These are phyloP conservation scores for Flaveria ramosissima DNA, from an alignment of 129 eudicot species.

Conservation along the genomic window DNA sequence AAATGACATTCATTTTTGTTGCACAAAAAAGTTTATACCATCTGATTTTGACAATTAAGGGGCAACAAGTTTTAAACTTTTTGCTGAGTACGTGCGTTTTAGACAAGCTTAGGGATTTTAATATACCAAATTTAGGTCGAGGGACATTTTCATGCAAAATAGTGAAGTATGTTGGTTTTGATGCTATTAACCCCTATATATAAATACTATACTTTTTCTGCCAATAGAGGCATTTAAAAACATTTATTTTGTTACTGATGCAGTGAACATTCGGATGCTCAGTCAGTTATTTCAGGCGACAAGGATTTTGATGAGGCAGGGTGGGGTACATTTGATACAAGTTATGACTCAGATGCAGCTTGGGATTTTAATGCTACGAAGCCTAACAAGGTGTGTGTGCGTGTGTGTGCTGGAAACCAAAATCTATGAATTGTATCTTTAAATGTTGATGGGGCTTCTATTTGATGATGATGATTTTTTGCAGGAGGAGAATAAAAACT, in stretches of 20 bases:
- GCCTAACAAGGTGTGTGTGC: conserved; percentile 49
- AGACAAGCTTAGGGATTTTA: conserved; percentile 3
- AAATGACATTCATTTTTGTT: neutral
- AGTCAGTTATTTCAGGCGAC: conserved; percentile 53
- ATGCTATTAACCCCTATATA: no score
- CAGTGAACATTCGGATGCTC: conserved; percentile 63
- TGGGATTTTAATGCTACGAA: conserved; percentile 54
- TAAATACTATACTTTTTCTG: neutral
- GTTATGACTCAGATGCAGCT: conserved; percentile 62
- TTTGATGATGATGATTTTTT: neutral
- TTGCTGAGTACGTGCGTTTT: neutral
- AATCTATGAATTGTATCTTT: neutral
- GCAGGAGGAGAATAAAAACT: conserved; percentile 16
- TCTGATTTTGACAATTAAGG: neutral
- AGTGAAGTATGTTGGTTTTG: neutral
- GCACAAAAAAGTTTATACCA: neutral
- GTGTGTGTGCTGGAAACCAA: neutral
- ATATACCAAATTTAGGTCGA: neutral
- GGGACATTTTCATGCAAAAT: neutral
- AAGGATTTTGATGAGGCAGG: conserved; percentile 60
- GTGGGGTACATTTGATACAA: conserved; percentile 69
- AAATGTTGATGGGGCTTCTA: neutral
- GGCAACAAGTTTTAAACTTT: neutral
- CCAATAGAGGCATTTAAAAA: neutral
- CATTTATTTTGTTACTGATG: conserved; percentile 25